Evolutionary conservation across 108 stramenopile genomes (phyloP), one percentile per base, ranked within the genome.

Genomic region (Ochromonas danica): DNA sequence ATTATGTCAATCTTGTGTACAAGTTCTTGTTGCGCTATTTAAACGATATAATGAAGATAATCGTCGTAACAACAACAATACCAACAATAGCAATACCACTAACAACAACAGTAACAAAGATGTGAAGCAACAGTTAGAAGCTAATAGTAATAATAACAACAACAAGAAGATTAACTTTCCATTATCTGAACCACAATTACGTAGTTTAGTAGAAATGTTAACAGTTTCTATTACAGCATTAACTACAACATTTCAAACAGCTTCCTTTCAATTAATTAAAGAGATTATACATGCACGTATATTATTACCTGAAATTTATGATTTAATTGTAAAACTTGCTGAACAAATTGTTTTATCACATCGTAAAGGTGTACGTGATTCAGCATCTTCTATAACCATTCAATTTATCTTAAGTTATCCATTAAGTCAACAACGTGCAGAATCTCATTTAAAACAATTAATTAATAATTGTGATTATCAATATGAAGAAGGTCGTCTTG

Each of bases 321-420:
- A 75, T 75, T 41, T 75, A 28, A 75, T 75, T 17, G 38, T 14
- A 10, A 75, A 60, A 36, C 31, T 75, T 6, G 25, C 31, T 27
- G 72, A 75, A 41, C 40, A 42, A 36, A 75, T 75, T 57, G 72
- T 75, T 14, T 41, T 75, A 33, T 75, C 72, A 38, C 72, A 39
- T 42, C 43, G 72, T 33, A 75, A 75, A 36, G 36, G 40, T n/a
- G 25, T 75, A 28, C 72, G 72, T 41, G 40, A 42, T 28, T 35
- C 40, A 27, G 3, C 72, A 31, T 86, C 90, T 40, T 81, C 79
- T 61, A 89, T 92, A 61, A 91, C 93, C 71, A 80, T 93, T 25
- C 84, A 82, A 17, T 96, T 91, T 74, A 90, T 96, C 30, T 28
- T 96, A n/a, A 89, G 90, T 31, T 96, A 94, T 80, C 93, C 93